Base-by-base conservation (phyloP, 1,284 basidiomycete species). In the Bjerkandera adusta region DNA sequence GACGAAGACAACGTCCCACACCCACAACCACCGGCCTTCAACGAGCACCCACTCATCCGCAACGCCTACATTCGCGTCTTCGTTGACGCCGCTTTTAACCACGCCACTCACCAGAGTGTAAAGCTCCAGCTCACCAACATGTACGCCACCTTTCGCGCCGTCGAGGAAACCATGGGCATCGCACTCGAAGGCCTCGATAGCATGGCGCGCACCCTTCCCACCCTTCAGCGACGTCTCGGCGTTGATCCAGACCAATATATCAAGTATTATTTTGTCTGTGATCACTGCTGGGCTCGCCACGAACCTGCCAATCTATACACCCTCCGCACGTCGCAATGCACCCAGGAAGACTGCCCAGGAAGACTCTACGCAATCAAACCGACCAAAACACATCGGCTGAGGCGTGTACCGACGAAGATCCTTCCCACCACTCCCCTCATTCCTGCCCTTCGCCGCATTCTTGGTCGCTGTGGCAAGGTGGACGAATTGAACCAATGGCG, bases 151-250 rank as follows among this genome's bases (percentile, higher is more conserved):
- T n/a, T 38, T 8, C 8, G 10, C 12, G 26, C 6, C 12, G 7
- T 38, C 12, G 20, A n/a, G 8, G 20, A 16, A 15, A n/a, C 16
- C 6, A 24, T 20, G 5, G 20, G n/a, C 16, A 7, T 12, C 12
- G 10, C n/a, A 18, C 13, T 54, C 11, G 42, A 35, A 5, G 51
- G 53, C 13, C 45, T 57, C 3, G 43, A 37, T 4, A 50, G 41
- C 3, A 51, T 57, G 48, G 55, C 53, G 7, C 35, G 37, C 18
- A 57, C 51, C 6, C 38, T 57, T 11, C 38, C 35, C 8, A 53
- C 54, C 1, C 48, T 45, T 13, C 45, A 53, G 25, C 40, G 50
- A 1, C 51, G 55, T 7, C 51, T 57, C 1, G 51, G 54, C 7
- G 22, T 57, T 4, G 44, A 57, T 21, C 44, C 54, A 10, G 49